Evolutionary conservation across 768 basidiomycete species (phyloP).

Genomic region (Dacryopinax primogenitus): DNA sequence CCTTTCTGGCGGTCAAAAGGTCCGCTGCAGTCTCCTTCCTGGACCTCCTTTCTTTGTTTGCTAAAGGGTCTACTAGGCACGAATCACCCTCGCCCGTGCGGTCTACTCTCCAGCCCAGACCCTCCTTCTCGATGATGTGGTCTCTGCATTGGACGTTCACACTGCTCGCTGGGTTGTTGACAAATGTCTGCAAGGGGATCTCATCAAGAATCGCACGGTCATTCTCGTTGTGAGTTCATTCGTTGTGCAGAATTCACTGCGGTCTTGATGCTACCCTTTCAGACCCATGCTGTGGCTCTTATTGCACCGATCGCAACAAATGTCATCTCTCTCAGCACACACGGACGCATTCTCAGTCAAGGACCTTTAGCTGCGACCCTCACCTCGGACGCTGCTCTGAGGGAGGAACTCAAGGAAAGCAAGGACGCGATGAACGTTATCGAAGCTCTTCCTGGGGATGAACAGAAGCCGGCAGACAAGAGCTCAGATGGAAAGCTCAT

Average conservation of each 20-base stretch:
- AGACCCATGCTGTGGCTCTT: background rate
- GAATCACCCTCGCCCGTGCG: conserved; percentile 44
- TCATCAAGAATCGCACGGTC: conserved; percentile 39
- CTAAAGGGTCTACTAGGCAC: too few relatives aligned
- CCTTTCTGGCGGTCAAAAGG: conserved; percentile 45
- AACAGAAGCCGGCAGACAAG: background rate
- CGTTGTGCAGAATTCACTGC: background rate
- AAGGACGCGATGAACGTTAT: background rate
- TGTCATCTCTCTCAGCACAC: background rate
- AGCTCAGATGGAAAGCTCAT: background rate
- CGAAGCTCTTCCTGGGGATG: background rate
- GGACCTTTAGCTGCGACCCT: background rate
- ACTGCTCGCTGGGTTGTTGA: conserved; percentile 32
- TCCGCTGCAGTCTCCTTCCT: background rate
- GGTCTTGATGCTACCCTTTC: background rate
- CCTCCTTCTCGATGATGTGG: conserved; percentile 40
- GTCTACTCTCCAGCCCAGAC: conserved; percentile 49
- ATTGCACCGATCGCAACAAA: background rate
- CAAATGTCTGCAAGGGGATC: conserved; percentile 36
- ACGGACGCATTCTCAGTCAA: background rate
- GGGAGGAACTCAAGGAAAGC: background rate
- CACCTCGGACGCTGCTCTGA: background rate
- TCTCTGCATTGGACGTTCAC: conserved; percentile 31
- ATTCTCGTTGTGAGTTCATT: conserved; percentile 36
- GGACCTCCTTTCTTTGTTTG: background rate